Evolutionary conservation across 1,139 yeast genomes (phyloP).

Genomic region (Debaryomyces psychrophilus): DNA sequence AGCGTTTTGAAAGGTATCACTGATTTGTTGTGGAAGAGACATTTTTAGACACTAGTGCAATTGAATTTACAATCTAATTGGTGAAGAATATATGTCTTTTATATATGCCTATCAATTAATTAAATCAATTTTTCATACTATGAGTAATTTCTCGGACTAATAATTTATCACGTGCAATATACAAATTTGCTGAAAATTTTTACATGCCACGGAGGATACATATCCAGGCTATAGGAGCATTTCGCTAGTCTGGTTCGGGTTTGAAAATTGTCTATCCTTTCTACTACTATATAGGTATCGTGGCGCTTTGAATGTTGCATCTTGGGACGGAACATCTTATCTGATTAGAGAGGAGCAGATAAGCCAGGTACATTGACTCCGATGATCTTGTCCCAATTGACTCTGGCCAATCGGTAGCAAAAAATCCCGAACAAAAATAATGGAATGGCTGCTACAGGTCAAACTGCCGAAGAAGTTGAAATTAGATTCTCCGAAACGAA

Average conservation of each 20-base stretch:
- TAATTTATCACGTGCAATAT: constrained; percentile 10
- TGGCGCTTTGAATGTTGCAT: not conserved
- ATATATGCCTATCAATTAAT: not conserved
- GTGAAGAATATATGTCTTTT: not conserved
- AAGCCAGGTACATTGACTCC: not conserved
- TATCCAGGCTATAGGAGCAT: not conserved
- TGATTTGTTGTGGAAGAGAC: constrained; percentile 73
- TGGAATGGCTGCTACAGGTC: not conserved
- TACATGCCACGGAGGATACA: constrained; percentile 13
- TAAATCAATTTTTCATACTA: constrained; percentile 4
- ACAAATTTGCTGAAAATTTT: constrained; percentile 10
- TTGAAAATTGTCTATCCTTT: not conserved
- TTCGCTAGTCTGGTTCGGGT: not conserved
- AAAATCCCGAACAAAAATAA: not conserved
- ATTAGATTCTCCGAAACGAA: not conserved
- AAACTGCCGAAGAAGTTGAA: not conserved
- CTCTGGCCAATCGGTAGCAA: not conserved
- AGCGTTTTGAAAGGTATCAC: constrained; percentile 58
- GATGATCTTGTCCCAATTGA: not conserved
- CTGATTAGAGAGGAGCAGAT: not conserved
- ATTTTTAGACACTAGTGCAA: constrained; percentile 28
- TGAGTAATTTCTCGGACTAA: constrained; percentile 11
- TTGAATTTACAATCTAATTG: not conserved
- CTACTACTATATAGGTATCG: not conserved
- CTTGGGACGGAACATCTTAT: not conserved